Conservation (phyloP, 2,329 filamentous ascomycete genomes). For the Colletotrichum sp. region DNA sequence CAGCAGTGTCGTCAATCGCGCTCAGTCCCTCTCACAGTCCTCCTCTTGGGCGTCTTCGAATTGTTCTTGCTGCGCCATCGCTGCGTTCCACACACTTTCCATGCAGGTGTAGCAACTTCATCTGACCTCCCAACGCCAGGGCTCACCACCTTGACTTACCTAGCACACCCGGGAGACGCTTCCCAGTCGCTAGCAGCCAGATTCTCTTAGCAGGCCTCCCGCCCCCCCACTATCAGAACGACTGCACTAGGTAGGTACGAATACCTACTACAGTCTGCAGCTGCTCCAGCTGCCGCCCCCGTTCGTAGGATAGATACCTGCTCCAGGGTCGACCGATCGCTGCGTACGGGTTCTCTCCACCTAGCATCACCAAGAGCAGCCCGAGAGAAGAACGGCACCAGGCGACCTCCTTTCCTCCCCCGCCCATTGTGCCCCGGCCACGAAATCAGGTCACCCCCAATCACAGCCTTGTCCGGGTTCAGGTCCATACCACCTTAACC, state of each 20-base stretch:
- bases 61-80: not conserved
- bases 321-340: not conserved
- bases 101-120: conserved; percentile 10
- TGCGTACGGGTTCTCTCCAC: not conserved
- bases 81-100: conserved; percentile 8
- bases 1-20: not conserved
- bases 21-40: not conserved
- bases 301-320: not conserved
- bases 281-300: not conserved
- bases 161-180: not conserved
- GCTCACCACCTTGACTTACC: not conserved
- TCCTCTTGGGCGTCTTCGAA: not conserved
- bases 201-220: not conserved
- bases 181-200: not conserved
- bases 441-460: not conserved
- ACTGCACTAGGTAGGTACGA: not conserved
- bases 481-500: not conserved
- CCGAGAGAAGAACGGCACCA: not conserved
- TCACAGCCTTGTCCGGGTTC: conserved; percentile 9
- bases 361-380: not conserved
- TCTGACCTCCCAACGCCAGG: conserved; percentile 14
- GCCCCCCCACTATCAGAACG: not conserved
- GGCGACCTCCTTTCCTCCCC: not conserved
- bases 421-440: not conserved
- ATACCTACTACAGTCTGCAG: not conserved